Base-by-base conservation (phyloP, 2,329 filamentous ascomycete genomes). In the Colletotrichum neosansevieriae region DNA sequence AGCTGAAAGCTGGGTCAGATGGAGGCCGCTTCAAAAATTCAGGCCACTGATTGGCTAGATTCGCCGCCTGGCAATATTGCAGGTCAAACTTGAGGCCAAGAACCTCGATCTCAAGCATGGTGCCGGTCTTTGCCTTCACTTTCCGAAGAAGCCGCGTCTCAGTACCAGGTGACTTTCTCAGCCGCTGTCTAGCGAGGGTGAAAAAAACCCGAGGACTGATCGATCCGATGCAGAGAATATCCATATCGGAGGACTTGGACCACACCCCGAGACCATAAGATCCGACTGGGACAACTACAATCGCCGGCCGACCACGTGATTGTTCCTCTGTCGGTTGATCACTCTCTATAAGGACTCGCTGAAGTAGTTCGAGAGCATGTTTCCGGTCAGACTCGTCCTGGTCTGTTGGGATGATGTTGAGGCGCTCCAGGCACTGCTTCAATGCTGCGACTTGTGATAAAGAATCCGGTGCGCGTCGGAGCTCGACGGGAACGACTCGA, bases 191-290 rank as follows among this genome's bases (percentile, higher is more conserved):
- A 5, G 86, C 86, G 15, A 92, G 78, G 10, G 85, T 76, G 74
- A 91, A 91, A 75, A 92, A 92, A 0, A 84, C 87, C 67, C 81
- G 83, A 1, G 88, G 79, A 73, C 88, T 88, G 64, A 90, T 87
- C 21, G 85, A 82, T 1, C 89, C 88, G 69, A 92, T 86, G 71
- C 85, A 91, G 6, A 92, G 81, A 72, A 88, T 89, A 76, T 92
- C 89, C 6, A 92, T 83, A 71, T 91, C 88, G 1, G 89, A 92
- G 0, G 82, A 75, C 2, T 79, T 73, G 1, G 86, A 88, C 88
- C 89, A 91, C 3, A 89, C 85, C 10, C 85, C 86, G 3, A 92
- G 78, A 3, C 86, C 87, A 72, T 89, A 91, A 0, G 90, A 92
- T 0, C 90, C 90, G n/a, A 91, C 88, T 0, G 89, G 83, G 6